Base-by-base conservation (phyloP, 2,329 filamentous ascomycete genomes). In the Fusarium tjaetaba region DNA sequence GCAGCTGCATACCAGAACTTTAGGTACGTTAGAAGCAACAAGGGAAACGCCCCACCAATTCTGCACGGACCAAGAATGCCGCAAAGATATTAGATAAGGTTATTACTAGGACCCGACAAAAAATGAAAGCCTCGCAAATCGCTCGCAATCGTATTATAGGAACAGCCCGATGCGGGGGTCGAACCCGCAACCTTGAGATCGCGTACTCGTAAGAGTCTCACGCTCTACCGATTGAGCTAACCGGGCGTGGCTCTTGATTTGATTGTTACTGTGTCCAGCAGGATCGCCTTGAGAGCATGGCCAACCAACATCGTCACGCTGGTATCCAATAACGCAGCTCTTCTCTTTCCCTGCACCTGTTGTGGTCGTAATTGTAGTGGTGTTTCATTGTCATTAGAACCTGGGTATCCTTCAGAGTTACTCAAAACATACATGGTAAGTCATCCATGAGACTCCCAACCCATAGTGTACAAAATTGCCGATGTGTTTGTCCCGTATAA, bases 131-230 rank as follows among this genome's bases (percentile, higher is more conserved):
- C 59, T 72, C 69, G 55, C 68, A 58, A 58, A 52, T 63, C 32
- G 53, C 57, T 71, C 69, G 58, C 68, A 72, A 68, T 71, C 46
- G 63, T 51, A 71, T 32, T 59, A 66, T 72, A 66, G 70, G 69
- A 72, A 72, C 42, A 82, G 80, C 81, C 81, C 80, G 79, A 82
- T 81, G 81, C 80, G 81, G 82, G 81, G 81, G 80, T 86, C 85
- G 85, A 87, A 88, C 87, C 85, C 85, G 84, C 85, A 87, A 84
- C 85, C 85, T 87, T 86, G 84, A 87, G 86, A 86, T 87, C 58
- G 76, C 65, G 77, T 70, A 77, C 77, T 78, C 74, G 11, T 87
- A 87, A 88, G 89, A 91, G 89, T 90, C 89, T 90, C 86, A 90
- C 88, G 89, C 89, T 91, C 89, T 91, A 90, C 76, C 78, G 77